phyloP scores from a whole-genome alignment of 108 stramenopile genomes.

The Cyclotella kingstonii region DNA sequence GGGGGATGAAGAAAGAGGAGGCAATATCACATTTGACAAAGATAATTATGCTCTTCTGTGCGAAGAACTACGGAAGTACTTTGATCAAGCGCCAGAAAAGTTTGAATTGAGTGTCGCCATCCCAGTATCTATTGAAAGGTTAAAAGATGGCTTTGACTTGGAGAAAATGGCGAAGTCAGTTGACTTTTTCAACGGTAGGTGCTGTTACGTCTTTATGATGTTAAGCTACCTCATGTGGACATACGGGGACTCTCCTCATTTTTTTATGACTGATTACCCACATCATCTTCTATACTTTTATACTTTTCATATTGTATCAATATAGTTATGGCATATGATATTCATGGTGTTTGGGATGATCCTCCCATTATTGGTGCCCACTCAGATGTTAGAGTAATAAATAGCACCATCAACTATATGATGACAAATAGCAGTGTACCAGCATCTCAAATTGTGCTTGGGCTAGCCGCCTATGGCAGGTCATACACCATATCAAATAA shows the following conservation, averaged over 20 bases:
- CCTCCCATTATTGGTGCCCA: slow-evolving; percentile 35
- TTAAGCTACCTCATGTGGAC: background rate
- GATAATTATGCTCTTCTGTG: slow-evolving; percentile 39
- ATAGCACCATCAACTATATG: slow-evolving; percentile 39
- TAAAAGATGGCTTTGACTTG: slow-evolving; percentile 39
- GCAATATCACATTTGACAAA: slow-evolving; percentile 26
- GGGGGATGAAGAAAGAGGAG: slow-evolving; percentile 39
- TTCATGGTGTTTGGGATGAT: slow-evolving; percentile 42
- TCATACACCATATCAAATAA: slow-evolving; percentile 39
- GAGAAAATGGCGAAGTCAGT: slow-evolving; percentile 23
- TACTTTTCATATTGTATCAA: no score
- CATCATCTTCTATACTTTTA: no score
- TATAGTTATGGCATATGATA: slow-evolving; percentile 50
- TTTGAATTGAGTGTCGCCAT: slow-evolving; percentile 44
- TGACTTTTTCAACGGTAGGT: slow-evolving; percentile 37
- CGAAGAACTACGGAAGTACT: slow-evolving; percentile 36
- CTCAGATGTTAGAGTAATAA: slow-evolving; percentile 41
- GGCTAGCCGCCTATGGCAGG: slow-evolving; percentile 45
- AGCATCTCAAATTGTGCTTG: slow-evolving; percentile 41
- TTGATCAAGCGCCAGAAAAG: slow-evolving; percentile 44
- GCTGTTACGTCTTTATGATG: background rate
- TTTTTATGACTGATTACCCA: no score
- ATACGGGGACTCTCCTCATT: background rate
- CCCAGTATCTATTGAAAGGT: slow-evolving; percentile 22
- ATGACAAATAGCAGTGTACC: slow-evolving; percentile 36